These are phyloP conservation scores for Leishmania tarentolae DNA, from an alignment of 208 protist species.

Conservation along the genomic window DNA sequence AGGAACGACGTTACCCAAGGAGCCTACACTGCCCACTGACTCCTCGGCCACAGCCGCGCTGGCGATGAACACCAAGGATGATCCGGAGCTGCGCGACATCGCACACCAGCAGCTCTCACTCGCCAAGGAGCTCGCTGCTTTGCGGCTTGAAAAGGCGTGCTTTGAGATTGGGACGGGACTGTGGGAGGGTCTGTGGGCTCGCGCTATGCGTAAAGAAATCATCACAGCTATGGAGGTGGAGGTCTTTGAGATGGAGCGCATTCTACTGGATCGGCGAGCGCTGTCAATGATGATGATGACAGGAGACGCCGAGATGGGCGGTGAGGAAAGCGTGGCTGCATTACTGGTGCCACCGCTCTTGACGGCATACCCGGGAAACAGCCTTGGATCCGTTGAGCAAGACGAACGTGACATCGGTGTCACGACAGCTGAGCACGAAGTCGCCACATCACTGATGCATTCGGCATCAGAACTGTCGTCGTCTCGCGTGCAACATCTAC, in stretches of 20 bases:
- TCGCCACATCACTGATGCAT: background rate
- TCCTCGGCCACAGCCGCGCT: conserved; percentile 16
- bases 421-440: background rate
- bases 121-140: conserved; percentile 62
- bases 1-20: conserved; percentile 7
- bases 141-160: conserved; percentile 77
- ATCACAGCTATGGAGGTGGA: conserved; percentile 60
- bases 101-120: conserved; percentile 75
- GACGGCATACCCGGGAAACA: background rate
- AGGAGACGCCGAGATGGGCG: conserved; percentile 1
- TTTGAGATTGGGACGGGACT: conserved; percentile 66
- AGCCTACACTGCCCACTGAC: conserved; percentile 24
- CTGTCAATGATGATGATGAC: conserved; percentile 39
- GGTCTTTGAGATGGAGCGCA: conserved; percentile 65
- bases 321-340: background rate
- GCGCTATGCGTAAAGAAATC: conserved; percentile 81
- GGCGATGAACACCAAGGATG: conserved; percentile 35
- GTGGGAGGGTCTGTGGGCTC: conserved; percentile 86
- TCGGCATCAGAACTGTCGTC: background rate
- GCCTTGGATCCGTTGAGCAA: background rate
- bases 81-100: conserved; percentile 72
- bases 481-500: background rate
- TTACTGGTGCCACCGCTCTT: background rate
- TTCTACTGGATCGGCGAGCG: conserved; percentile 56
- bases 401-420: background rate